Base-by-base conservation (phyloP, 257 asterid genomes). In the Verbena officinalis region DNA sequence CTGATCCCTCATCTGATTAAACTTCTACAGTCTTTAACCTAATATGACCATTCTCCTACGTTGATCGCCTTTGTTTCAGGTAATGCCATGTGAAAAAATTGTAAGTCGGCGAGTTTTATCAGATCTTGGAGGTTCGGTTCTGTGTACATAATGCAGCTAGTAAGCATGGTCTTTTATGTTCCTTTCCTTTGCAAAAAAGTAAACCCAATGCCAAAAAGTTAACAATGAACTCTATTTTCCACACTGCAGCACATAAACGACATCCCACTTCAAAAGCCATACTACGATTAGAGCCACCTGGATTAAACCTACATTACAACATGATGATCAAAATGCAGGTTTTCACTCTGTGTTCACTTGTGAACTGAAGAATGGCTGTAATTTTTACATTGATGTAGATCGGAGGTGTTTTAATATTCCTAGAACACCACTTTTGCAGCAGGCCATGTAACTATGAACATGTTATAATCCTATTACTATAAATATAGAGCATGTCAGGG, bases 41-140 rank as follows among this genome's bases (percentile, higher is more conserved):
- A 8, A 50, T 4, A 36, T 30, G 1, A 15, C 30, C 36, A 31
- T 70, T 22, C 36, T 19, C 62, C 15, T 14, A 20, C 58, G 44
- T 44, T 21, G 27, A 21, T 71, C 68, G 55, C 39, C 62, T 68
- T 63, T 22, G 45, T 65, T 56, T 19, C 71, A 77, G 76, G 68
- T 64, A 27, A 58, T 56, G 60, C 65, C 53, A 51, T 56, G 54
- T 39, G 56, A 36, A 22, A 13, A 36, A 21, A 9, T 44, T 8
- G 17, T 51, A 49, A 70, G 71, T 30, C 11, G 54, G 11, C 59
- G 24, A n/a, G 54, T 53, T 17, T 67, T 62, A 55, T 45, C 67
- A 16, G 50, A 22, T 48, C 16, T 27, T 51, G 48, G 55, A 57
- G 70, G 58, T 58, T 45, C 51, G 24, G 56, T 44, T 61, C 55